Percentiles rank a stretch among this genome's conserved stretches.
Evolutionary conservation across 306 rosid species (phyloP).

Genomic region (Elaeagnus macrophylla): DNA sequence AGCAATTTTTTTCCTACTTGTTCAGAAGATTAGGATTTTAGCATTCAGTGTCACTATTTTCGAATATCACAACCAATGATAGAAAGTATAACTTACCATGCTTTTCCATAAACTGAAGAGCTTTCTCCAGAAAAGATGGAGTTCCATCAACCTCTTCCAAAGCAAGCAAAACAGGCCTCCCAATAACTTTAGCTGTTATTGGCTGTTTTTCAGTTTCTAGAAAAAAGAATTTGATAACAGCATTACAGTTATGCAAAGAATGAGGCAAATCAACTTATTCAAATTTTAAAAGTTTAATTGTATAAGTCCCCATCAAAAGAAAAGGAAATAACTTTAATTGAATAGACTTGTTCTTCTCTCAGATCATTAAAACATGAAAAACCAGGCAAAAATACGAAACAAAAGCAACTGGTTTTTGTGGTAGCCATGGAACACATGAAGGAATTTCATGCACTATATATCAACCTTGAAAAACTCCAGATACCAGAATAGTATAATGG

Average conservation of each 20-base stretch:
- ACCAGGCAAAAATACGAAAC: too few species aligned
- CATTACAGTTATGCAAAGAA: slow-evolving; percentile 14
- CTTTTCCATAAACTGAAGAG: slow-evolving; percentile 66
- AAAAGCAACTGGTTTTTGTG: background rate
- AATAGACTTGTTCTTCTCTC: too few species aligned
- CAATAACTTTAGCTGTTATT: slow-evolving; percentile 53
- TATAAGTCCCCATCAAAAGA: too few species aligned
- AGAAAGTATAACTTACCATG: slow-evolving; percentile 45
- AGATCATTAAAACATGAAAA: too few species aligned
- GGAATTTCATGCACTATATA: background rate
- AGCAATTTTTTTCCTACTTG: too few species aligned
- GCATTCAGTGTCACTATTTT: too few species aligned
- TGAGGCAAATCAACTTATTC: slow-evolving; percentile 18
- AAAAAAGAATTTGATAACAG: slow-evolving; percentile 20
- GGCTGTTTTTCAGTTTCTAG: slow-evolving; percentile 58
- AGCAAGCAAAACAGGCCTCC: slow-evolving; percentile 87
- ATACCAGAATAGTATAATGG: slow-evolving; percentile 11
- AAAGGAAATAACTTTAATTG: too few species aligned
- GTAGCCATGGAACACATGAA: background rate
- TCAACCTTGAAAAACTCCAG: background rate
- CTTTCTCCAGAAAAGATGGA: slow-evolving; percentile 94
- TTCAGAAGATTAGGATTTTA: too few species aligned
- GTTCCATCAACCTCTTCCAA: slow-evolving; percentile 92
- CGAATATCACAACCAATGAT: slow-evolving; percentile 2
- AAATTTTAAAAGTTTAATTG: too few species aligned